phyloP scores from a whole-genome alignment of 2,329 filamentous ascomycete genomes.

The Sporothrix dimorphospora region DNA sequence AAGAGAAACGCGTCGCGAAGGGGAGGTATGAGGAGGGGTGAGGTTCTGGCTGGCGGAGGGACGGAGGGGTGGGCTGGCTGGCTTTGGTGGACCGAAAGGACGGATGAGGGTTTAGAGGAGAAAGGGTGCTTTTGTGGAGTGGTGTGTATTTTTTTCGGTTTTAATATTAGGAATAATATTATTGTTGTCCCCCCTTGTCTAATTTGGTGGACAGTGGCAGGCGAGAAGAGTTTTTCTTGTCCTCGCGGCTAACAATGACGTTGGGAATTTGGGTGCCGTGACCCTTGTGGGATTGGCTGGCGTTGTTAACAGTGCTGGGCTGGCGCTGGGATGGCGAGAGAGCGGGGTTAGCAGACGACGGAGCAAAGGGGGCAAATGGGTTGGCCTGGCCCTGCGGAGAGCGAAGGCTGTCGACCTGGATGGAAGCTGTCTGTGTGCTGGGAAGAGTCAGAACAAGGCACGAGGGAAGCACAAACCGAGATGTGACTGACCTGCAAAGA shows the following conservation, averaged over 20 bases:
- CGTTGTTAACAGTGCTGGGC: constrained; percentile 27
- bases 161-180: constrained; percentile 26
- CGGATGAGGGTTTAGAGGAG: constrained; percentile 26
- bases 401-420: background rate
- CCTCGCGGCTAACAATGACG: constrained; percentile 33
- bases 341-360: constrained; percentile 31
- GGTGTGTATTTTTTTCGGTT: constrained; percentile 27
- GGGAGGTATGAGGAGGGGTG: constrained; percentile 36
- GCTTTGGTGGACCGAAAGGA: constrained; percentile 27
- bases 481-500: background rate
- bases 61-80: constrained; percentile 26
- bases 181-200: constrained; percentile 6
- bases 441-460: constrained; percentile 15
- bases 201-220: constrained; percentile 27
- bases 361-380: constrained; percentile 21
- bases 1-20: constrained; percentile 38
- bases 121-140: constrained; percentile 26
- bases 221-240: constrained; percentile 30
- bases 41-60: constrained; percentile 32
- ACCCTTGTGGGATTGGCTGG: constrained; percentile 23
- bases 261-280: constrained; percentile 28
- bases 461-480: background rate
- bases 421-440: constrained; percentile 1
- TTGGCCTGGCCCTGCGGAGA: background rate
- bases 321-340: constrained; percentile 25